These are phyloP conservation scores for Cladosporium sp. DNA, from an alignment of 2,329 filamentous ascomycete genomes.

Conservation along the genomic window DNA sequence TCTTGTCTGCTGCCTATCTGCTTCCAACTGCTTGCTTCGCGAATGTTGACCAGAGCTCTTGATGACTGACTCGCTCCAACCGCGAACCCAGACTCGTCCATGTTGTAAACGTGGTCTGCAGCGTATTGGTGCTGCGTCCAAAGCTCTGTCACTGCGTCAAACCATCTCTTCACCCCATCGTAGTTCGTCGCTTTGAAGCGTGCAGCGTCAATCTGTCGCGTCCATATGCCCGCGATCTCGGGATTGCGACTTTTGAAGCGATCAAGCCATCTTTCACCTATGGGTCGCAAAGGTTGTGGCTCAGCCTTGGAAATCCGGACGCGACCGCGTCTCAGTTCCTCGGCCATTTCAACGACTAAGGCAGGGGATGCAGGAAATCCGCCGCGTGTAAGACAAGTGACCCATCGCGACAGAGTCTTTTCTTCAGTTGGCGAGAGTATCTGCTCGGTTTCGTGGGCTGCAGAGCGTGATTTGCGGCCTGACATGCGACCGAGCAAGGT, in stretches of 20 bases:
- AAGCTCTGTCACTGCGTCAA: constrained; percentile 13
- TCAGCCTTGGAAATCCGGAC: constrained; percentile 3
- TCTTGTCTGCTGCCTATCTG: constrained; percentile 6
- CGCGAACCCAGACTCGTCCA: constrained; percentile 12
- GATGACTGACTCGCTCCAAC: constrained; percentile 12
- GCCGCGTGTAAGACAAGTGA: constrained; percentile 7
- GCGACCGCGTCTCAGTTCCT: constrained; percentile 10
- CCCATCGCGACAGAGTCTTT: constrained; percentile 4
- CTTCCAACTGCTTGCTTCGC: constrained; percentile 13
- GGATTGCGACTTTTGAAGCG: constrained; percentile 6
- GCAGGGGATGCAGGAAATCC: constrained; percentile 11
- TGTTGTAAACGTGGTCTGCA: constrained; percentile 7
- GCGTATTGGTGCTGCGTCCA: constrained; percentile 4
- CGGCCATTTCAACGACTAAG: constrained; percentile 12
- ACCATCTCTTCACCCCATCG: constrained; percentile 11
- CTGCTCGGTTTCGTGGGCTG: constrained; percentile 10
- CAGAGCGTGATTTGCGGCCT: constrained; percentile 9
- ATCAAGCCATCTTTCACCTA: constrained; percentile 11
- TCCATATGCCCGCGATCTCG: constrained; percentile 11
- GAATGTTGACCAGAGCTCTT: constrained; percentile 13
- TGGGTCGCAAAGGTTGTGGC: neutral
- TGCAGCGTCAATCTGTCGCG: constrained; percentile 8
- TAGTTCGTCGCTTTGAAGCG: constrained; percentile 8
- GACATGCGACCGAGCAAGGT: constrained; percentile 8
- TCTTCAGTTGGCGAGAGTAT: constrained; percentile 13